A percentile compares a stretch with the other conserved stretches of the same genome.
Conservation (phyloP, 148 eudicot species). For the Tetragonia tetragonoides region DNA sequence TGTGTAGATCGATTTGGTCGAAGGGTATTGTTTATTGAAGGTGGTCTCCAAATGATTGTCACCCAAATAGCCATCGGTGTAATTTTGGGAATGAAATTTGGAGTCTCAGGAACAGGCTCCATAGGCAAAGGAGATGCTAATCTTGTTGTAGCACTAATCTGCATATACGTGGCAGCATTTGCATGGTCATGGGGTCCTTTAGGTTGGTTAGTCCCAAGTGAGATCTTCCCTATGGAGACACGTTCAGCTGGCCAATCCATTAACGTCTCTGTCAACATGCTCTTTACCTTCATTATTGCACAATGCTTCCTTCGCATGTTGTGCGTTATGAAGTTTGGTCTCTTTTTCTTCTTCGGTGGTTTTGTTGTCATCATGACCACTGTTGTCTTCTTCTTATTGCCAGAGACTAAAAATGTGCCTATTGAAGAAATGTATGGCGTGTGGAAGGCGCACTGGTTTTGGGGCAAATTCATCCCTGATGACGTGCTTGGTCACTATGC, state of each 20-base stretch:
- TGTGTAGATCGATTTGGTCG: constrained; percentile 33
- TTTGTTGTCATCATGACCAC: constrained; percentile 32
- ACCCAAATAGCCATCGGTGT: constrained; percentile 22
- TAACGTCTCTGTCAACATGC: constrained; percentile 36
- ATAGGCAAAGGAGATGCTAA: constrained; percentile 16
- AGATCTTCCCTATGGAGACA: constrained; percentile 39
- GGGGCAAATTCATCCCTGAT: constrained; percentile 29
- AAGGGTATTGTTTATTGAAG: constrained; percentile 31
- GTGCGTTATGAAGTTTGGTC: constrained; percentile 35
- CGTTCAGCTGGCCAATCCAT: constrained; percentile 36
- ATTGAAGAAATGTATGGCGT: constrained; percentile 36
- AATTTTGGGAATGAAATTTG: constrained; percentile 14
- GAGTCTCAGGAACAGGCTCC: constrained; percentile 19
- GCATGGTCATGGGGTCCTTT: constrained; percentile 48
- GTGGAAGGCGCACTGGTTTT: constrained; percentile 42
- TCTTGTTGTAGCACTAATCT: constrained; percentile 18
- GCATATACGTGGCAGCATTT: constrained; percentile 31
- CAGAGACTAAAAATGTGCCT: constrained; percentile 35
- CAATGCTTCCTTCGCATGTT: constrained; percentile 37
- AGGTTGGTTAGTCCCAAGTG: constrained; percentile 43
- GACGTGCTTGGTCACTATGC: background rate
- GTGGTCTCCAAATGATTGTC: constrained; percentile 36
- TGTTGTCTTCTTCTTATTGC: constrained; percentile 31
- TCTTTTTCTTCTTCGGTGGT: constrained; percentile 39
- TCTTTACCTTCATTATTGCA: constrained; percentile 38